These are phyloP conservation scores for Eucommia ulmoides DNA, from an alignment of 257 asterid genomes.

Conservation along the genomic window DNA sequence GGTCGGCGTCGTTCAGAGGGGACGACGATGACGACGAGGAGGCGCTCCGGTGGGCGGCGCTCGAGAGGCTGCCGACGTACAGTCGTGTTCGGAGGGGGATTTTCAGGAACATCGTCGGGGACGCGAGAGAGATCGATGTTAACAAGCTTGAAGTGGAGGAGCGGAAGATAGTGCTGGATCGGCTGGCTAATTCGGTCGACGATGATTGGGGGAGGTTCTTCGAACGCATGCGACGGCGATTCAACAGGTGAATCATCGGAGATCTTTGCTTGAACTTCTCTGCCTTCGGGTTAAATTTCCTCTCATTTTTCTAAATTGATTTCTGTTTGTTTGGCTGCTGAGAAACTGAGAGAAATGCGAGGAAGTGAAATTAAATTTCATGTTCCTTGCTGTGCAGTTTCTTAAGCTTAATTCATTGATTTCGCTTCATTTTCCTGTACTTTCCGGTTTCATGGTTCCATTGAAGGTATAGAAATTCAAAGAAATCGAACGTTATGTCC, in stretches of 20 bases:
- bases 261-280: background rate
- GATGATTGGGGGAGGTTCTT: slow-evolving; percentile 85
- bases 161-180: slow-evolving; percentile 53
- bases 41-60: slow-evolving; percentile 96
- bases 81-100: slow-evolving; percentile 73
- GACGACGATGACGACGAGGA: slow-evolving; percentile 80
- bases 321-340: background rate
- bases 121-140: slow-evolving; percentile 59
- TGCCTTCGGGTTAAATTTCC: background rate
- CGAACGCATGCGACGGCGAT: slow-evolving; percentile 71
- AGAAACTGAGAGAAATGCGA: background rate
- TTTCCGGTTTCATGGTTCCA: too few species aligned
- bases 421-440: background rate
- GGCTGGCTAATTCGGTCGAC: slow-evolving; percentile 52
- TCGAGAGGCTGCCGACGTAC: slow-evolving; percentile 90
- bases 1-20: slow-evolving; percentile 82
- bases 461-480: too few species aligned
- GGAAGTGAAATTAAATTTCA: too few species aligned
- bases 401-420: background rate
- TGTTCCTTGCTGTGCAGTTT: too few species aligned
- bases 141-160: slow-evolving; percentile 46
- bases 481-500: too few species aligned
- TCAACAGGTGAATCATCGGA: slow-evolving; percentile 32
- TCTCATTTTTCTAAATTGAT: background rate
- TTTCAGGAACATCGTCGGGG: slow-evolving; percentile 65